These are phyloP conservation scores for Blastosporella zonata DNA, from an alignment of 1,284 basidiomycete species.

Conservation along the genomic window DNA sequence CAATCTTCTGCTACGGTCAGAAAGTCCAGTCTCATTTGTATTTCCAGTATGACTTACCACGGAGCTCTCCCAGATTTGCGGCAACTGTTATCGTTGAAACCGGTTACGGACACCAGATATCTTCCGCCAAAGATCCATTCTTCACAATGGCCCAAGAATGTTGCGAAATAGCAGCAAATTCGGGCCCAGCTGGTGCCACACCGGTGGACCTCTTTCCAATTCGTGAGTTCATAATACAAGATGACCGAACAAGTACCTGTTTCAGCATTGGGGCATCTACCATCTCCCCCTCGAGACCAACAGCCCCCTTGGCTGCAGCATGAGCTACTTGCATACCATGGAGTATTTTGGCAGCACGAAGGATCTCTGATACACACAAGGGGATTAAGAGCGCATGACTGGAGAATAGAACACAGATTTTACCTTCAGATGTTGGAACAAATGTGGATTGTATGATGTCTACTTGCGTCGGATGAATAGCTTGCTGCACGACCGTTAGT, in stretches of 20 bases:
- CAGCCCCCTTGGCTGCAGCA: conserved; percentile 37
- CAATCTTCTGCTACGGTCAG: conserved; percentile 7
- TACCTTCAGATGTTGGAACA: conserved; percentile 73
- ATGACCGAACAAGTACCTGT: conserved; percentile 44
- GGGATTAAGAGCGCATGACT: background rate
- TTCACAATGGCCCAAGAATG: conserved; percentile 17
- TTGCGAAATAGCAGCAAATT: conserved; percentile 14
- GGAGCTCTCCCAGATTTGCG: background rate
- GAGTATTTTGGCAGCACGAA: conserved; percentile 74
- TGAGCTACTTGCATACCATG: conserved; percentile 61
- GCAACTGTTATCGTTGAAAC: conserved; percentile 14
- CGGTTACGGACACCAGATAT: conserved; percentile 23
- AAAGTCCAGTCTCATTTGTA: conserved; percentile 7
- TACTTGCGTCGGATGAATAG: conserved; percentile 89
- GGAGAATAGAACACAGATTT: conserved; percentile 13
- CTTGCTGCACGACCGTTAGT: conserved; percentile 62
- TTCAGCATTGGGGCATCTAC: conserved; percentile 93
- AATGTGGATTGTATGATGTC: conserved; percentile 78
- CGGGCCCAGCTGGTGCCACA: conserved; percentile 23
- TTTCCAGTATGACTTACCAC: background rate
- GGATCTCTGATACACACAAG: conserved; percentile 56
- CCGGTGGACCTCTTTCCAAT: conserved; percentile 25
- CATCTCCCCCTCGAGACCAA: conserved; percentile 73
- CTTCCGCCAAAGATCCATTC: conserved; percentile 21
- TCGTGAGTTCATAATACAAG: conserved; percentile 14